Base-by-base conservation (phyloP, 2,329 filamentous ascomycete genomes). In the Penicillium italicum region DNA sequence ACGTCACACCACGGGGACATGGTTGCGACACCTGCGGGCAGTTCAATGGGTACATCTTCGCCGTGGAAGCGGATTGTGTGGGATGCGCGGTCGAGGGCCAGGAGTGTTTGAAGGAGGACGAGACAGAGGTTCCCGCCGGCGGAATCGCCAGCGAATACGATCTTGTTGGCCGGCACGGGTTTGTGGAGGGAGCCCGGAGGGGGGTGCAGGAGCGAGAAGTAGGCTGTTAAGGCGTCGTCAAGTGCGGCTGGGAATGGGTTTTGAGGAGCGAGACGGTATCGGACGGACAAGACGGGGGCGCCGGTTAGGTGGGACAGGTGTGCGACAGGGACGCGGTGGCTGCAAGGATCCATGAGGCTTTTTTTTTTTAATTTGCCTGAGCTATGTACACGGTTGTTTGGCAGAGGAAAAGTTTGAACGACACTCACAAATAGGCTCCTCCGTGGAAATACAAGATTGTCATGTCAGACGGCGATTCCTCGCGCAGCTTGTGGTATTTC, bases 381-480 rank as follows among this genome's bases (percentile, higher is more conserved):
- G 34, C 22, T 31, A 10, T 20, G 6, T 34, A 6, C 8, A 16
- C 4, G 4, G 10, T 31, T 22, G 24, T 31, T 12, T 9, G 26
- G 26, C 8, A 28, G 7, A 4, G 38, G 12, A 1, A 41, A 7
- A 2, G n/a, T n/a, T n/a, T n/a, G n/a, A 14, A 14, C 1, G 5
- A 12, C 7, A 68, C 74, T 61, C 61, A 77, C 75, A 74, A 76
- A 62, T 77, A 76, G 36, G 74, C 76, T 6, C 77, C 77, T 18
- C 77, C 77, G 58, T 79, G 77, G 53, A 79, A 72, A 58, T 78
- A 79, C 6, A 80, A 59, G 8, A 79, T 69, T 2, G 76, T 77
- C 56, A 73, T 69, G 51, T 76, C 72, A 4, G 69, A 71, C 5
- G 69, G 66, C 8, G 72, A 64, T 33, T 76, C 75, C 52, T 69